Evolutionary conservation across 768 basidiomycete genomes (phyloP).

Genomic region (Pulveroboletus sp.): DNA sequence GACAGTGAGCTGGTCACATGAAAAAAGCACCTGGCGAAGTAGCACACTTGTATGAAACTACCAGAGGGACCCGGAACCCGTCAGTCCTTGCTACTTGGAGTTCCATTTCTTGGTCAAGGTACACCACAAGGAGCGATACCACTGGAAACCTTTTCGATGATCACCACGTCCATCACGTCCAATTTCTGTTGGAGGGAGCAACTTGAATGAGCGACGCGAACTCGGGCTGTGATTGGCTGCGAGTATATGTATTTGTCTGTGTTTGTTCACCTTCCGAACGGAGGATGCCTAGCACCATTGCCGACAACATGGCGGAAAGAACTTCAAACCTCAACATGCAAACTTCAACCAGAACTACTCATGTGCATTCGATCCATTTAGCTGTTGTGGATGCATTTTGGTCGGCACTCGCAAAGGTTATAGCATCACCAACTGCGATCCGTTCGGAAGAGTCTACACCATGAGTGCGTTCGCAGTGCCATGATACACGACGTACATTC

Average conservation of each 20-base stretch:
- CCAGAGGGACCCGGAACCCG: no score
- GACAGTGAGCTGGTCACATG: no score
- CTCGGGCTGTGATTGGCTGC: neutral
- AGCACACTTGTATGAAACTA: no score
- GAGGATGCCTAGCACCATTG: neutral
- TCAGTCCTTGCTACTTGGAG: no score
- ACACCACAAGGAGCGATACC: no score
- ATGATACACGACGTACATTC: neutral
- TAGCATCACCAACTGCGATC: constrained; percentile 96
- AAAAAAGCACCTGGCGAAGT: no score
- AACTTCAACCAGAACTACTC: constrained; percentile 99
- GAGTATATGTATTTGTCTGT: constrained; percentile 9
- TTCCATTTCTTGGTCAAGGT: no score
- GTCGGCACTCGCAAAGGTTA: constrained; percentile 96
- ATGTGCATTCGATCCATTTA: constrained; percentile 38
- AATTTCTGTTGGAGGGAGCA: no score
- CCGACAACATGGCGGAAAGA: constrained; percentile 34
- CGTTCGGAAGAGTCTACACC: constrained; percentile 93
- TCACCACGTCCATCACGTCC: no score
- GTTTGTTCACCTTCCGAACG: constrained; percentile 17
- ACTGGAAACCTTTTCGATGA: no score
- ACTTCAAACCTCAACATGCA: constrained; percentile 51
- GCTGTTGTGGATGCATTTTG: constrained; percentile 68
- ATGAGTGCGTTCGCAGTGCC: constrained; percentile 66
- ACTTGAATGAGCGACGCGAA: neutral